Evolutionary conservation across 305 asterid species (phyloP).

Genomic region (Fraxinus dipetala): DNA sequence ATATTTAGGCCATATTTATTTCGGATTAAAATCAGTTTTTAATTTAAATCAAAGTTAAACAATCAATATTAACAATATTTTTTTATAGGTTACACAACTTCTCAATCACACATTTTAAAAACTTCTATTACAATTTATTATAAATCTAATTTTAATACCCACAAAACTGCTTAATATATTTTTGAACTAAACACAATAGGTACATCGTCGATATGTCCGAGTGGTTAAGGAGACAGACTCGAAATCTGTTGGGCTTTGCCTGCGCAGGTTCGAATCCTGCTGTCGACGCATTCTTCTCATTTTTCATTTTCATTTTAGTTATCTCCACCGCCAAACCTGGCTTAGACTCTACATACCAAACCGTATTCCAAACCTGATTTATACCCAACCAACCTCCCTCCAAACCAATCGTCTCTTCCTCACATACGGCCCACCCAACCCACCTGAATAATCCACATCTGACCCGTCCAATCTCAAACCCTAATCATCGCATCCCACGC

Average conservation of each 20-base stretch:
- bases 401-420: slow-evolving; percentile 2
- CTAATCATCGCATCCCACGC: slow-evolving; percentile 32
- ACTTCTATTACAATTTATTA: too few species aligned
- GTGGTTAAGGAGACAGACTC: slow-evolving; percentile 99
- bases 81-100: too few species aligned
- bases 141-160: too few species aligned
- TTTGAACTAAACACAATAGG: not conserved
- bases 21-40: too few species aligned
- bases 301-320: not conserved
- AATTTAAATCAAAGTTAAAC: too few species aligned
- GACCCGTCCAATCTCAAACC: slow-evolving; percentile 26
- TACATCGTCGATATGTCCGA: slow-evolving; percentile 82
- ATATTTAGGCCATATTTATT: too few species aligned
- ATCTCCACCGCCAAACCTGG: not conserved
- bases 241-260: slow-evolving; percentile 99
- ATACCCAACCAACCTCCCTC: not conserved
- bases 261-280: slow-evolving; percentile 99
- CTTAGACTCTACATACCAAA: not conserved
- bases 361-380: slow-evolving; percentile 19
- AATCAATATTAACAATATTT: too few species aligned
- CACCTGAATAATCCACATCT: not conserved
- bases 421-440: not conserved
- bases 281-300: slow-evolving; percentile 54
- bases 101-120: too few species aligned
- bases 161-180: too few species aligned